phyloP scores from a whole-genome alignment of 2,329 filamentous ascomycete genomes.

The Botryotinia globosa region DNA sequence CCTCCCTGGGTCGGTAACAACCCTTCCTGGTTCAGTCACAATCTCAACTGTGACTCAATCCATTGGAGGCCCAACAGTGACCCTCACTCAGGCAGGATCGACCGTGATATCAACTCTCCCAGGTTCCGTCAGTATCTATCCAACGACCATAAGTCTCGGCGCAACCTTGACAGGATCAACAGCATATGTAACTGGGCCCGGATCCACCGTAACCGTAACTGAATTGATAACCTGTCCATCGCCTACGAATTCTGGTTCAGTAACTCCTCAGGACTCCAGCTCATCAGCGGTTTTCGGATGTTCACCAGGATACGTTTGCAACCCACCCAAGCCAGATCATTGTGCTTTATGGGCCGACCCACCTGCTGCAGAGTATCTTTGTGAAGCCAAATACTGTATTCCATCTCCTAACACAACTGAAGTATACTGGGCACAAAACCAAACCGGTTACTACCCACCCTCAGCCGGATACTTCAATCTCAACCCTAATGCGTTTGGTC shows the following conservation, averaged over 20 bases:
- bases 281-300: conserved; percentile 43
- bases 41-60: conserved; percentile 17
- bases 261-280: conserved; percentile 31
- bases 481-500: conserved; percentile 59
- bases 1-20: conserved; percentile 14
- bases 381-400: conserved; percentile 43
- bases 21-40: conserved; percentile 13
- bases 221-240: conserved; percentile 27
- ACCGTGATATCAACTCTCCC: conserved; percentile 23
- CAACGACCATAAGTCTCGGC: conserved; percentile 20
- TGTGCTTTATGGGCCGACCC: conserved; percentile 44
- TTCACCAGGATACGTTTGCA: conserved; percentile 44
- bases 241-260: conserved; percentile 30
- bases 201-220: conserved; percentile 25
- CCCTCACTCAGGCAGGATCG: conserved; percentile 17
- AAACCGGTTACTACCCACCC: conserved; percentile 52
- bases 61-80: neutral
- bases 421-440: conserved; percentile 44
- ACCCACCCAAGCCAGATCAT: conserved; percentile 40
- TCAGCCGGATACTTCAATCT: conserved; percentile 61
- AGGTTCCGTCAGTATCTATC: conserved; percentile 19
- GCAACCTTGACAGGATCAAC: conserved; percentile 15
- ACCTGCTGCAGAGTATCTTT: conserved; percentile 42
- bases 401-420: conserved; percentile 35
- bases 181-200: conserved; percentile 18